These are phyloP conservation scores for Phalaenopsis aphrodite DNA, from an alignment of 106 monocot genomes.

Conservation along the genomic window DNA sequence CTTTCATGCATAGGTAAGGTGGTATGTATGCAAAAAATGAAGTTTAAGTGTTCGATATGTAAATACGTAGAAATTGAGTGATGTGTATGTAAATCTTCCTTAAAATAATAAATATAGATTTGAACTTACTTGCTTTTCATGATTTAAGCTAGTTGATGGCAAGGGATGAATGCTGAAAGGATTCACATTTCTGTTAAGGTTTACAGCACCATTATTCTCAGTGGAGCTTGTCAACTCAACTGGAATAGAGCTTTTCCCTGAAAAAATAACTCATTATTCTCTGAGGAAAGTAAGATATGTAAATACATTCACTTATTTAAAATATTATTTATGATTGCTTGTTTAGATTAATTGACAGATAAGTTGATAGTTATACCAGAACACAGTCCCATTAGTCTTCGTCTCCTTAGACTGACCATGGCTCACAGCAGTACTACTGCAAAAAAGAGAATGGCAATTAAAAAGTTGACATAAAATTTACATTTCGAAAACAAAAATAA, in stretches of 20 bases:
- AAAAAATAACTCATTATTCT: not conserved
- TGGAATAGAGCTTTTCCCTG: conserved; percentile 1
- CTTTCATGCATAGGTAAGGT: too few relatives aligned
- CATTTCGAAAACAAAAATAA: not conserved
- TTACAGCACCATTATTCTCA: not conserved
- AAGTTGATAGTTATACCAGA: not conserved
- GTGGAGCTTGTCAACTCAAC: not conserved
- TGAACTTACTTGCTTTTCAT: not conserved
- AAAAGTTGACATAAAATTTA: not conserved
- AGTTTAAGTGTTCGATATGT: too few relatives aligned
- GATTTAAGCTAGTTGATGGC: not conserved
- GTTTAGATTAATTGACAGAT: not conserved
- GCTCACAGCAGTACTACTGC: not conserved
- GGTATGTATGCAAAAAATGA: too few relatives aligned
- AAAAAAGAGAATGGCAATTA: not conserved
- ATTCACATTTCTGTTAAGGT: not conserved
- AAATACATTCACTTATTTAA: too few relatives aligned
- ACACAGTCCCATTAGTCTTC: not conserved
- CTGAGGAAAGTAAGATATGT: not conserved
- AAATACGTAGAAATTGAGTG: too few relatives aligned
- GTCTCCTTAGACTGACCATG: conserved; percentile 1
- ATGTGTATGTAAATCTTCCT: too few relatives aligned
- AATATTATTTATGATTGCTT: not conserved
- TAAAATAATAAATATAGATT: not conserved
- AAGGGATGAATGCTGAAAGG: conserved; percentile 1